A percentile compares a stretch with the other conserved stretches of the same genome.
These are phyloP conservation scores for Rutstroemia sydowiana DNA, from an alignment of 2,329 filamentous ascomycete genomes.

Conservation along the genomic window DNA sequence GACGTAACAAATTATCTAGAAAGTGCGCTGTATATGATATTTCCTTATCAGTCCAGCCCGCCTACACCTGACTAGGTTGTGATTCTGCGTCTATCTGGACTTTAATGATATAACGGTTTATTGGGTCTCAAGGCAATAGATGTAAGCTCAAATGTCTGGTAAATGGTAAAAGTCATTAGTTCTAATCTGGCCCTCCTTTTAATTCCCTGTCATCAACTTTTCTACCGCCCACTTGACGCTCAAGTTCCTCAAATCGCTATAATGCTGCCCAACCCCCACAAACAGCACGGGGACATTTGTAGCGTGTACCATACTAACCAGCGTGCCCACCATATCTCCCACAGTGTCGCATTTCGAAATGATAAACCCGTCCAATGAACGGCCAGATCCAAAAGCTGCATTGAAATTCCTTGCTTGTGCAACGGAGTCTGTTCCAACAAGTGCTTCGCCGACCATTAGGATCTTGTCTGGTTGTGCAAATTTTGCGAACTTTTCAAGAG, in stretches of 20 bases:
- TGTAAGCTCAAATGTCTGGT: too few relatives aligned
- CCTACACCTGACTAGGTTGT: too few relatives aligned
- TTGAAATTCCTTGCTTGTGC: conserved; percentile 97
- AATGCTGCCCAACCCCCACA: conserved; percentile 67
- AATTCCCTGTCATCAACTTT: conserved; percentile 44
- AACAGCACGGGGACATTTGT: conserved; percentile 96
- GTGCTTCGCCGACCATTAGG: conserved; percentile 84
- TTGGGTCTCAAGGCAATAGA: too few relatives aligned
- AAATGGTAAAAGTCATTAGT: too few relatives aligned
- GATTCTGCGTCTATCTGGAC: too few relatives aligned
- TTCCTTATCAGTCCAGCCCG: too few relatives aligned
- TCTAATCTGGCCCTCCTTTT: background rate
- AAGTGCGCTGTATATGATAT: too few relatives aligned
- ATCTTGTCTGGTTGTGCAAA: conserved; percentile 97
- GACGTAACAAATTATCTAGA: too few relatives aligned
- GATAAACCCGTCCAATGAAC: conserved; percentile 89
- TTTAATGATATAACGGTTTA: too few relatives aligned
- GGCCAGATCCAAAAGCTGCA: conserved; percentile 72
- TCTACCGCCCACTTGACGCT: conserved; percentile 65
- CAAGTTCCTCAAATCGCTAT: conserved; percentile 60
- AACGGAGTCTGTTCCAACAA: conserved; percentile 92
- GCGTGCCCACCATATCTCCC: conserved; percentile 82
- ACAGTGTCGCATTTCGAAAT: conserved; percentile 99
- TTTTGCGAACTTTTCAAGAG: conserved; percentile 93
- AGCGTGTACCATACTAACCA: conserved; percentile 95